Evolutionary conservation across 176 grass and related monocot genomes (phyloP), one percentile per base, ranked within the genome.

Genomic region (Cocos nucifera): DNA sequence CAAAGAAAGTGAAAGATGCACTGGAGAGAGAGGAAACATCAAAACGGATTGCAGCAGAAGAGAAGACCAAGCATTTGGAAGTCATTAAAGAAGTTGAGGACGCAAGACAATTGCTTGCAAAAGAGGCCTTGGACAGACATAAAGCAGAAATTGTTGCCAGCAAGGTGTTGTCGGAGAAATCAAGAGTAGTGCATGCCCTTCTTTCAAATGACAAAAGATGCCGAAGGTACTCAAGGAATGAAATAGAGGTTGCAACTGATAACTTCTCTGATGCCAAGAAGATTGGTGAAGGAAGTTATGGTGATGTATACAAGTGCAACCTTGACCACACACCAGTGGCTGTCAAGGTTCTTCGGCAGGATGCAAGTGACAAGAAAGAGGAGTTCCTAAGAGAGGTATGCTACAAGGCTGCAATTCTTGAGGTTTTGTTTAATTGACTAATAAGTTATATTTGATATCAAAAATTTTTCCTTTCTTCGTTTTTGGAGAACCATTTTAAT

Each of bases 271-370:
- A 75, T 80, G 70, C 84, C 70, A 98, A 78, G 53, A 92, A 92
- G 77, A 98, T 98, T 51, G 93, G 93, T 15, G 87, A 92, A 69
- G 93, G 93, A 49, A 76, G 87, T 78, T 92, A 85, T 71, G 93
- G 93, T 22, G 70, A 77, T 79, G 93, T 98, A 23, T 98, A 89
- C 49, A 98, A 75, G 84, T 92, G 93, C 67, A 85, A 22, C 64
- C 93, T 98, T 80, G 93, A 98, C 56, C 83, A 98, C 57, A 98
- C 83, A 56, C 75, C 86, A 62, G 93, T 98, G 49, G 93, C 93
- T 62, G 64, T 98, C 48, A 98, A 98, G 70, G 87, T 98, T 75
- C 69, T 86, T 66, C 74, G 78, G 28, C 87, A 98, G 67, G 87
- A 98, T 63, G 88, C 84, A 25, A 56, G 58, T 65, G 59, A 83